Evolutionary conservation across 352 stramenopile genomes (phyloP).

Genomic region (Phytophthora sojae): DNA sequence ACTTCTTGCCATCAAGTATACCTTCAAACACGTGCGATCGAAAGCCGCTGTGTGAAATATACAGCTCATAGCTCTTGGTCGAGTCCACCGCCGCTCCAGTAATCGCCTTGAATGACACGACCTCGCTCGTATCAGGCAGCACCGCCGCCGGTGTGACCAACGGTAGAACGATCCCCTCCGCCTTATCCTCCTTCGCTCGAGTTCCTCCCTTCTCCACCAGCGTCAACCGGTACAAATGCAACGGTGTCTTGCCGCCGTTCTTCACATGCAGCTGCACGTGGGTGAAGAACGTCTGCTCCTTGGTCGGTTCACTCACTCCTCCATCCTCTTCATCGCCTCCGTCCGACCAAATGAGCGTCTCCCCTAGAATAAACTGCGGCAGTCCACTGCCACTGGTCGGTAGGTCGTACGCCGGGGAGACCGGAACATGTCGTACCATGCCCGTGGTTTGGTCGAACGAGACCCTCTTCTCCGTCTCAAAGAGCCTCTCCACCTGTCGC

Average conservation of each 20-base stretch:
- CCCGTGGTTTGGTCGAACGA: constrained; percentile 34
- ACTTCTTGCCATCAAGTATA: constrained; percentile 44
- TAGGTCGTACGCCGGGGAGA: constrained; percentile 48
- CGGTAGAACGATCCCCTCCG: constrained; percentile 33
- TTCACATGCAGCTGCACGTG: constrained; percentile 44
- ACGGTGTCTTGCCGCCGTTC: constrained; percentile 54
- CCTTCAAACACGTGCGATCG: constrained; percentile 63
- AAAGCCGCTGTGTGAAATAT: constrained; percentile 72
- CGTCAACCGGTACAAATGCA: constrained; percentile 57
- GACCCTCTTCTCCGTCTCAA: constrained; percentile 35
- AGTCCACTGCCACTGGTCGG: constrained; percentile 50
- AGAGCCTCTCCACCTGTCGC: constrained; percentile 37
- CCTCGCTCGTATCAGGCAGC: constrained; percentile 29
- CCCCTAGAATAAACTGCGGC: constrained; percentile 46
- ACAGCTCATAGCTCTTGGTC: constrained; percentile 50
- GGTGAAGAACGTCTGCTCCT: constrained; percentile 39
- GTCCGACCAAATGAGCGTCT: constrained; percentile 49
- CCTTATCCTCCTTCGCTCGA: background rate
- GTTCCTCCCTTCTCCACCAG: constrained; percentile 25
- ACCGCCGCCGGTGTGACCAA: constrained; percentile 45
- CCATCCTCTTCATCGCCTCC: constrained; percentile 7
- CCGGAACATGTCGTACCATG: constrained; percentile 36
- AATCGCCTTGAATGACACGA: constrained; percentile 45
- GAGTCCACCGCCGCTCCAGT: constrained; percentile 29
- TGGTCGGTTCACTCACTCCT: background rate